Percentiles rank a stretch among this genome's conserved stretches.
Evolutionary conservation across 192 early-diverging fungal genomes (phyloP).

Genomic region (Diversispora epigaea): DNA sequence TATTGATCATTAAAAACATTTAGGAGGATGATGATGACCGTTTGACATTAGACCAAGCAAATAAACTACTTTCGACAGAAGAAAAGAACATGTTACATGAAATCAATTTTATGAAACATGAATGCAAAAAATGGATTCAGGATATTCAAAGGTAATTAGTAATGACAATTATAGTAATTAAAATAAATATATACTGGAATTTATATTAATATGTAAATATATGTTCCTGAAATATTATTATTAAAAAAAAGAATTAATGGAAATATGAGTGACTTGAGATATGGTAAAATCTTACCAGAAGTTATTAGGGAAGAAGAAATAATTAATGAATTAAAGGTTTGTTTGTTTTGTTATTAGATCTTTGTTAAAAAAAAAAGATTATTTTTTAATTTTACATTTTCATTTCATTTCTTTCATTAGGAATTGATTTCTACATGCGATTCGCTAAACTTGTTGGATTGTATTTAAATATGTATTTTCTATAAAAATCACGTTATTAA

Average conservation of each 20-base stretch:
- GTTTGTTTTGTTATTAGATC: background rate
- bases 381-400: too few relatives aligned
- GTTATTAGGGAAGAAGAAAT: background rate
- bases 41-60: slow-evolving; percentile 12
- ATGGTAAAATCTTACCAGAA: background rate
- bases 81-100: background rate
- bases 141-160: background rate
- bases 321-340: background rate
- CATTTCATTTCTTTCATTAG: too few relatives aligned
- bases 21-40: slow-evolving; percentile 16
- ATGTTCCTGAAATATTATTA: background rate
- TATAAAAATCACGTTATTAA: too few relatives aligned
- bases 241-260: background rate
- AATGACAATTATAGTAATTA: background rate
- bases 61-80: background rate
- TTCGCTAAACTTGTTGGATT: too few relatives aligned
- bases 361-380: too few relatives aligned
- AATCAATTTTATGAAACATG: slow-evolving; percentile 1
- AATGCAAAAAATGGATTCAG: background rate
- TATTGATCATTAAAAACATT: background rate
- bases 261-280: background rate
- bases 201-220: background rate
- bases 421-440: too few relatives aligned
- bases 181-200: background rate
- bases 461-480: too few relatives aligned